These are phyloP conservation scores for Pholiota molesta DNA, from an alignment of 768 basidiomycete genomes.

Conservation along the genomic window DNA sequence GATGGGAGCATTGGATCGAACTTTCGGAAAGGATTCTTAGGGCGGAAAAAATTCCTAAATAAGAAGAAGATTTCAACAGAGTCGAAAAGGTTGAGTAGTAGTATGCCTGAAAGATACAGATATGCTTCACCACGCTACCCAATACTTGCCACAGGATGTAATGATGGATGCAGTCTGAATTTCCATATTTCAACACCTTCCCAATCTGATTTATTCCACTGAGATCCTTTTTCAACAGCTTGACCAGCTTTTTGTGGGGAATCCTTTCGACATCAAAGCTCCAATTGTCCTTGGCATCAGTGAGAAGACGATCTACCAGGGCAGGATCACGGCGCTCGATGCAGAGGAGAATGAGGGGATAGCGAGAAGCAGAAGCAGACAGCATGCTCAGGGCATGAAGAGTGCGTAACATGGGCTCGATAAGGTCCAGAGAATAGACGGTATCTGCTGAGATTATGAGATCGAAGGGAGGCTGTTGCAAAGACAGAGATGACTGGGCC, in stretches of 20 bases:
- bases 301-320: conserved; percentile 61
- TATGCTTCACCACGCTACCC: not conserved
- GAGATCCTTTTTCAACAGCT: conserved; percentile 60
- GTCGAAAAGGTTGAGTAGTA: too few species aligned
- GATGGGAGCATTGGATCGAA: too few species aligned
- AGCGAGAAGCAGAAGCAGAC: conserved; percentile 35
- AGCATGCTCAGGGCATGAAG: conserved; percentile 53
- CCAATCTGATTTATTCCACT: conserved; percentile 75
- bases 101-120: not conserved
- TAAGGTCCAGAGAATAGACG: conserved; percentile 63
- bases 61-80: too few species aligned
- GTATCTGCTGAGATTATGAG: conserved; percentile 86
- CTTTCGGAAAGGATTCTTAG: too few species aligned
- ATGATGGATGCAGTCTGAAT: conserved; percentile 33
- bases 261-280: conserved; percentile 62
- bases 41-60: too few species aligned
- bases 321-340: conserved; percentile 79
- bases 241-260: conserved; percentile 57
- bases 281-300: conserved; percentile 56
- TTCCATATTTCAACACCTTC: conserved; percentile 85
- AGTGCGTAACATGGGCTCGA: conserved; percentile 71
- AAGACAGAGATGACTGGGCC: conserved; percentile 15
- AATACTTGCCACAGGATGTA: not conserved
- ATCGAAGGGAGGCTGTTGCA: conserved; percentile 64
- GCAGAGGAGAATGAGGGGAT: conserved; percentile 61